Evolutionary conservation across 495 filamentous ascomycete species (phyloP).

Genomic region (Penicillium psychrofluorescens): DNA sequence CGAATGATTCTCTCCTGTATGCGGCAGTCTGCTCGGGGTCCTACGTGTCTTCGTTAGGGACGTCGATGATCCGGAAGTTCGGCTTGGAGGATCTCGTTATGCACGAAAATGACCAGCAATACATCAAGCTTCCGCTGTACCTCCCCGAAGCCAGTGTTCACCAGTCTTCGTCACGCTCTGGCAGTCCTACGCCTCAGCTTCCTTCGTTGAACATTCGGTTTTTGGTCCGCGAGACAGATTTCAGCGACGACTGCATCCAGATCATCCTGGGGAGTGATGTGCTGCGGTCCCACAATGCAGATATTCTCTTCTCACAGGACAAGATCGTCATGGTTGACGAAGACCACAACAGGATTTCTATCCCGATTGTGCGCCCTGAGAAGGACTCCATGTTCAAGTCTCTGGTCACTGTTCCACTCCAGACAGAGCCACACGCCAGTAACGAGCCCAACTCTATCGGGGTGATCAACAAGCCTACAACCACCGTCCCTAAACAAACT

Average conservation of each 20-base stretch:
- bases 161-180: constrained; percentile 62
- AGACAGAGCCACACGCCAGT: background rate
- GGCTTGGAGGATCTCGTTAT: constrained; percentile 61
- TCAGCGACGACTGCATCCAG: constrained; percentile 53
- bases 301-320: constrained; percentile 88
- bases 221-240: constrained; percentile 53
- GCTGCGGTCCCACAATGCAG: constrained; percentile 78
- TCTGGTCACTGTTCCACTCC: constrained; percentile 46
- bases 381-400: constrained; percentile 72
- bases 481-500: constrained; percentile 6
- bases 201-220: constrained; percentile 75
- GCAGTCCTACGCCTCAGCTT: constrained; percentile 69
- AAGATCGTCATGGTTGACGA: constrained; percentile 79
- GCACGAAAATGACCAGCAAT: constrained; percentile 53
- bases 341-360: constrained; percentile 78
- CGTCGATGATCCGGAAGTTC: constrained; percentile 62
- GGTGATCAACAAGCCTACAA: constrained; percentile 20
- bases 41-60: constrained; percentile 71
- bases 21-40: constrained; percentile 90
- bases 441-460: constrained; percentile 18
- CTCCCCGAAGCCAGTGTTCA: constrained; percentile 84
- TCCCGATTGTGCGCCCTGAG: constrained; percentile 92
- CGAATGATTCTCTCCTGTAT: constrained; percentile 79
- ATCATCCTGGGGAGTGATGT: constrained; percentile 85
- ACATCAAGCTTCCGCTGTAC: constrained; percentile 73